phyloP scores from a whole-genome alignment of 1,139 yeast species.

The Kurtzmaniella quercitrusa region DNA sequence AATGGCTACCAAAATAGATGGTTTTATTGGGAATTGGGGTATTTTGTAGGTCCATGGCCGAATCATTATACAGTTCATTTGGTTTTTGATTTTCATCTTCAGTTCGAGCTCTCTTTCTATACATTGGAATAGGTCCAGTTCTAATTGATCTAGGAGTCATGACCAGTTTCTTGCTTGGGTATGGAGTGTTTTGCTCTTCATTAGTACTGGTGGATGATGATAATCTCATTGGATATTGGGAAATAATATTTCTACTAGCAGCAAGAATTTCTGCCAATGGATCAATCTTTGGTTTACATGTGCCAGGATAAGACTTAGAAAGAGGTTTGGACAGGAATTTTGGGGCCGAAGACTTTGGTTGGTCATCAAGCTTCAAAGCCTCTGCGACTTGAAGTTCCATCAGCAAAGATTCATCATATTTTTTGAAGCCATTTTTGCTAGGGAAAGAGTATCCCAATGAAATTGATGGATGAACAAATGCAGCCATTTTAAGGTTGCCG shows the following conservation, averaged over 20 bases:
- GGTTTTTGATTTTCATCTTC: background rate
- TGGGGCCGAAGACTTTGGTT: conserved; percentile 14
- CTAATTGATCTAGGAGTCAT: background rate
- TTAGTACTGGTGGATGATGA: background rate
- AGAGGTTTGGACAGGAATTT: conserved; percentile 11
- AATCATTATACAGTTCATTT: background rate
- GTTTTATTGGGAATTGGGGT: conserved; percentile 28
- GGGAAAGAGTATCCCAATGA: conserved; percentile 22
- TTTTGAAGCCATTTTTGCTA: background rate
- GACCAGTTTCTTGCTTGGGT: background rate
- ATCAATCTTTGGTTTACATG: conserved; percentile 11
- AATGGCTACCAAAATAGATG: conserved; percentile 26
- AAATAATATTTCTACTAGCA: conserved; percentile 17
- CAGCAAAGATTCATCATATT: conserved; percentile 7
- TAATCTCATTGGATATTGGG: conserved; percentile 9
- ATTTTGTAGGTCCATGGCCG: background rate
- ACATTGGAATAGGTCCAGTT: background rate
- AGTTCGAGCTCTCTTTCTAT: conserved; percentile 1
- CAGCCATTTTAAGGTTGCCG: background rate
- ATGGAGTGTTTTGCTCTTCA: background rate
- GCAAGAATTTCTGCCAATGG: conserved; percentile 28
- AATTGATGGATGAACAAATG: conserved; percentile 12
- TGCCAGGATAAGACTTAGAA: conserved; percentile 10
- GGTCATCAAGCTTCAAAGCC: conserved; percentile 21
- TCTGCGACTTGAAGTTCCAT: conserved; percentile 19